Evolutionary conservation across 495 filamentous ascomycete species (phyloP).

Genomic region (Neurospora sp.): DNA sequence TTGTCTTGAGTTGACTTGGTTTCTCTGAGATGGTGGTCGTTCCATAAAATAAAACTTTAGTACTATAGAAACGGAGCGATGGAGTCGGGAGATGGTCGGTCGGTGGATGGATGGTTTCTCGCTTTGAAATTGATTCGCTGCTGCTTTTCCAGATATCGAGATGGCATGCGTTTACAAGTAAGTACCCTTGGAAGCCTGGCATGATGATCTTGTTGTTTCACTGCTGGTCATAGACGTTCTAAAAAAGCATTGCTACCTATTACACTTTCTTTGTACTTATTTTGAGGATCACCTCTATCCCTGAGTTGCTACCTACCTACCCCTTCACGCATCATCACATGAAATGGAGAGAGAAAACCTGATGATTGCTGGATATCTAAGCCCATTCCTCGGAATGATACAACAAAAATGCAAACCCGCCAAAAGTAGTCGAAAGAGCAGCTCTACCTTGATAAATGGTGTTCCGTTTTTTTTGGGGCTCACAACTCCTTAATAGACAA

Average conservation of each 20-base stretch:
- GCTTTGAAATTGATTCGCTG: neutral
- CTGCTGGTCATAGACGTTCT: no score
- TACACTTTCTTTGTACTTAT: neutral
- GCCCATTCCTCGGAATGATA: neutral
- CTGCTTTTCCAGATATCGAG: neutral
- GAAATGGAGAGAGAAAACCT: neutral
- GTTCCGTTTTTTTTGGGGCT: neutral
- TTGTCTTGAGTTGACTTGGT: neutral
- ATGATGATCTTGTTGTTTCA: neutral
- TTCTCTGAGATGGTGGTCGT: neutral
- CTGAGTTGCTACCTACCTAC: no score
- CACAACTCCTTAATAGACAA: neutral
- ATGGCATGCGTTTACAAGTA: neutral
- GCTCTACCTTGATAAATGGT: neutral
- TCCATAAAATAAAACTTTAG: neutral
- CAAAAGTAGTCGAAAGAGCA: neutral
- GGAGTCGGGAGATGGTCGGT: neutral
- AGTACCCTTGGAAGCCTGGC: neutral
- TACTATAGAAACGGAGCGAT: neutral
- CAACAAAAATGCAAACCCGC: neutral
- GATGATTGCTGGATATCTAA: neutral
- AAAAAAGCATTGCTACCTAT: neutral
- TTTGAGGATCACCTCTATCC: no score
- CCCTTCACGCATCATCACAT: neutral
- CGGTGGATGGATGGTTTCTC: neutral